Base-by-base conservation (phyloP, 2,329 filamentous ascomycete species). In the Pseudogymnoascus sp. region DNA sequence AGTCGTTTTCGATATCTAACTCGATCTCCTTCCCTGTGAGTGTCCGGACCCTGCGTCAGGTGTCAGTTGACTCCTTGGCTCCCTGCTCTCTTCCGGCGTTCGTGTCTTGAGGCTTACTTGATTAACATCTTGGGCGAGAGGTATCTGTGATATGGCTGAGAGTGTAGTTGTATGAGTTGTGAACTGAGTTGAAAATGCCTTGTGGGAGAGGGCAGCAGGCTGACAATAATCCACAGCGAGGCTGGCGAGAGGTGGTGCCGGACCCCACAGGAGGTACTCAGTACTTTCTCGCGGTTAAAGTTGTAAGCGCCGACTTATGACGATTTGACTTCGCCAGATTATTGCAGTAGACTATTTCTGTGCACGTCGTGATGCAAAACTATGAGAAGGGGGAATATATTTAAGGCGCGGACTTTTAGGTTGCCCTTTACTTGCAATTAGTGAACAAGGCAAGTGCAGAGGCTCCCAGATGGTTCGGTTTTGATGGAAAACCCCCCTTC, bases 11-110 rank as follows among this genome's bases (percentile, higher is more conserved):
- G 75, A 99, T 96, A 74, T 97, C 92, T 72, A 99, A 86, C 82
- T 97, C 93, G 76, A 97, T 97, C 80, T 99, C 92, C 82, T 97
- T 97, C 74, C 94, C 94, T 67, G 94, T 97, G 68, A 99, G 87
- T 67, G 94, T 99, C 75, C 94, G 90, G 75, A 99, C 93, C 83
- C 93, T 99, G 70, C 6, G 25, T 23, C 35, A n/a, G 40, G 40
- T 38, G 47, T 66, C 35, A 66, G 50, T 37, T 21, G 50, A 35
- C n/a, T 21, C 28, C 28, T 35, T 33, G 50, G 11, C 28, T 56
- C 35, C 40, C n/a, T n/a, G 28, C 12, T 2, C 7, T 37, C 25
- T 16, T 10, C 18, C 10, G 47, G 18, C 23, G 40, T 44, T 38
- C 23, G 11, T 21, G 31, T 16, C 8, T 23, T 7, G 23, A 61